Percentiles rank a stretch among this genome's conserved stretches.
phyloP scores from a whole-genome alignment of 257 asterid species.

The Solanum paucissectum region DNA sequence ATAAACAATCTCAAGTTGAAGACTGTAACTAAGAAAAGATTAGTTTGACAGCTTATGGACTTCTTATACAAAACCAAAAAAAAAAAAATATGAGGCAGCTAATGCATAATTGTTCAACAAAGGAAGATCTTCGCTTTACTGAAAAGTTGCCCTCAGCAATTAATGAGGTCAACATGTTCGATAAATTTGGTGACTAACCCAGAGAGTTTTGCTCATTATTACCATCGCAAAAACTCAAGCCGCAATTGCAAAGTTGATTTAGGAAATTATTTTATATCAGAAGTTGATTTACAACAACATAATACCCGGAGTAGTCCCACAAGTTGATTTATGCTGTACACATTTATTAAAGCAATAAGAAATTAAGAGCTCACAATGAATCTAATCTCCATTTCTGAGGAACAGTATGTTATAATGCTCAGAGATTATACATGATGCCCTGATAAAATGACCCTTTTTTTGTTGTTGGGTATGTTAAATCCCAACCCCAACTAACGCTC shows the following conservation, averaged over 20 bases:
- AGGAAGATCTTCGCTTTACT: background rate
- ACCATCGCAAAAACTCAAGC: background rate
- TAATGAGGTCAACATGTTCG: background rate
- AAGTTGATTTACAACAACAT: background rate
- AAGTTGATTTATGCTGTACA: background rate
- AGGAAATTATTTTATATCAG: background rate
- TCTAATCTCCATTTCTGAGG: background rate
- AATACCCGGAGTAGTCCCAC: background rate
- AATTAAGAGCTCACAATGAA: background rate
- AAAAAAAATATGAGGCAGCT: background rate
- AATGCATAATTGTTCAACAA: background rate
- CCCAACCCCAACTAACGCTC: background rate
- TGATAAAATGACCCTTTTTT: background rate
- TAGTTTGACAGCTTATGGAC: background rate
- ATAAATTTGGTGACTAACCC: background rate
- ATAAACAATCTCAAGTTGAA: background rate
- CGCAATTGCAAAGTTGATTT: background rate
- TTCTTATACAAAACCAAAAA: background rate
- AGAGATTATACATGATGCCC: background rate
- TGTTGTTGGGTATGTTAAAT: background rate
- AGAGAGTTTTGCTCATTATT: background rate
- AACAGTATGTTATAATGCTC: background rate
- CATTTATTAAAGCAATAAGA: background rate
- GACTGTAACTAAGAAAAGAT: background rate
- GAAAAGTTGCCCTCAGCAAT: background rate